Base-by-base conservation (phyloP, 2,329 filamentous ascomycete genomes). In the Colletotrichum simmondsii region DNA sequence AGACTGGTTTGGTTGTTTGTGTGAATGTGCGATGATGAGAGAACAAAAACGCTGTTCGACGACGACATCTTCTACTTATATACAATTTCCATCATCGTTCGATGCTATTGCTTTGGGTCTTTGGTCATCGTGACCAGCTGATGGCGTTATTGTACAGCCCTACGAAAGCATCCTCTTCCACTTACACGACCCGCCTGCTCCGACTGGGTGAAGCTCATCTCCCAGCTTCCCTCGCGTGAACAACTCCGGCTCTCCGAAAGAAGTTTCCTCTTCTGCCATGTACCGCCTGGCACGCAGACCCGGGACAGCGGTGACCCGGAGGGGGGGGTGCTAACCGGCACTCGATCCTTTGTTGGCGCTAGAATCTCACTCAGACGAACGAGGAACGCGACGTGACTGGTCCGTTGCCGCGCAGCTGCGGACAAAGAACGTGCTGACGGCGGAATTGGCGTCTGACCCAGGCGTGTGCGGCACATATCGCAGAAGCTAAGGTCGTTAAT, bases 121-220 rank as follows among this genome's bases (percentile, higher is more conserved):
- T 24, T n/a, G 37, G 22, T 62, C 42, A 59, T 26, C 35, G 62
- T 14, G 28, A 12, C 61, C 59, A 59, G 14, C 56, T 24, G 28
- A 6, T 4, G 37, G 32, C 24, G 58, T 32, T 46, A 28, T 26
- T 54, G 63, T 74, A 74, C 65, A 68, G 68, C 72, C 74, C 12
- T 24, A 30, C 74, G 42, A 61, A 54, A 57, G 7, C 64, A 54
- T 68, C 57, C 57, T 72, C 26, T 72, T 72, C 64, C 68, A 59
- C 30, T 4, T 10, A 30, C 57, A 19, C 57, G 28, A 35, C 19
- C 26, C 30, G 26, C 11, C 30, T 42, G 4, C 46, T 14, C 26
- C 30, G 10, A 28, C n/a, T 37, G 1, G 46, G 10, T 6, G 12
- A 28, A 35, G 12, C 52, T 42, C 35, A 5, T 19, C 22, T 56